Conservation (phyloP, 352 stramenopile species). For the Globisporangium cystogenes region DNA sequence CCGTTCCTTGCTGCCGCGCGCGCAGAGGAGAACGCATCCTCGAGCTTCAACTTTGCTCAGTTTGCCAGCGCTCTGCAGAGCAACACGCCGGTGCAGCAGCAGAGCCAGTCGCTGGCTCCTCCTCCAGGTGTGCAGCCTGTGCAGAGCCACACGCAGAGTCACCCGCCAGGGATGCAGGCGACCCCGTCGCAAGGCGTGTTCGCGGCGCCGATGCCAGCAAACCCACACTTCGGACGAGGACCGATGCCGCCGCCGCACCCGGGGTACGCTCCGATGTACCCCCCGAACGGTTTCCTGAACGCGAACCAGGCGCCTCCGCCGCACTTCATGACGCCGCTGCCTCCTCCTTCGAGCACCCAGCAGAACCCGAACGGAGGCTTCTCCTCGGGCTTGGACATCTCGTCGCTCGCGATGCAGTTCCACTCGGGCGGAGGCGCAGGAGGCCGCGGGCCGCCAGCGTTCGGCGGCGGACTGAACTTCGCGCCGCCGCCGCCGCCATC, state of each 20-base stretch:
- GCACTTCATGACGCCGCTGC: slow-evolving; percentile 21
- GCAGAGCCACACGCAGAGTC: background rate
- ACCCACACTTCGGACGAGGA: slow-evolving; percentile 15
- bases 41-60: slow-evolving; percentile 36
- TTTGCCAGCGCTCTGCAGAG: slow-evolving; percentile 39
- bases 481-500: slow-evolving; percentile 21
- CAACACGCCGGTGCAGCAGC: slow-evolving; percentile 6
- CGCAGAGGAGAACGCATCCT: slow-evolving; percentile 8
- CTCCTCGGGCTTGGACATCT: slow-evolving; percentile 35
- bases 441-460: no score
- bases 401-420: slow-evolving; percentile 79
- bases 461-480: background rate
- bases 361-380: slow-evolving; percentile 9
- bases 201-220: slow-evolving; percentile 14
- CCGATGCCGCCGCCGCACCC: slow-evolving; percentile 4
- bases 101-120: slow-evolving; percentile 7
- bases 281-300: slow-evolving; percentile 18
- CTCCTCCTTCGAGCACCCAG: slow-evolving; percentile 14
- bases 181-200: slow-evolving; percentile 4
- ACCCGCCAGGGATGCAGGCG: background rate
- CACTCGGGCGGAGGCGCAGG: slow-evolving; percentile 32
- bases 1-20: slow-evolving; percentile 6
- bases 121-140: background rate
- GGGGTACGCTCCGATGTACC: slow-evolving; percentile 21
- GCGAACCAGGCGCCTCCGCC: slow-evolving; percentile 15